Conservation (phyloP, 1,284 basidiomycete species). For the Tylopilus orsonianus region DNA sequence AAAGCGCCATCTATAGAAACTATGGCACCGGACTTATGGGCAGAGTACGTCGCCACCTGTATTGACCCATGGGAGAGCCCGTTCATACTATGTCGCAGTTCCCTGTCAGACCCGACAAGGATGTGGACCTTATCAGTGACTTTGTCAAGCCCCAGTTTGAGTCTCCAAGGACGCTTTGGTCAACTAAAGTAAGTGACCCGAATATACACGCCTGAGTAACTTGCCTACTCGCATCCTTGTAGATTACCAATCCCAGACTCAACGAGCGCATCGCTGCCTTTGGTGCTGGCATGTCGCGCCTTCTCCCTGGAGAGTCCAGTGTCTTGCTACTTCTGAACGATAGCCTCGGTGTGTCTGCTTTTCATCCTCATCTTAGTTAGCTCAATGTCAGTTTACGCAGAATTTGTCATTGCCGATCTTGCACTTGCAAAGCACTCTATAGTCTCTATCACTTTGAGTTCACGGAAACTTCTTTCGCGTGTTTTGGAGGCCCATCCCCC, state of each 20-base stretch:
- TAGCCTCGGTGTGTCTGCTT: constrained; percentile 52
- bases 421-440: constrained; percentile 72
- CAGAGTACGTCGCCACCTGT: constrained; percentile 47
- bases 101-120: constrained; percentile 66
- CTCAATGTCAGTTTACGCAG: constrained; percentile 38
- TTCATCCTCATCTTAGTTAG: neutral
- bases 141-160: constrained; percentile 67
- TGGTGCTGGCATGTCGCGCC: constrained; percentile 64
- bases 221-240: neutral
- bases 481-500: constrained; percentile 66
- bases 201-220: neutral
- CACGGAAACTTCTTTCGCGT: constrained; percentile 53
- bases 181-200: constrained; percentile 54
- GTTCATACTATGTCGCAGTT: constrained; percentile 47
- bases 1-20: constrained; percentile 80
- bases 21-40: constrained; percentile 79
- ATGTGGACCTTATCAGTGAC: constrained; percentile 64
- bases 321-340: constrained; percentile 75
- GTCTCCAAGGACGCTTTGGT: constrained; percentile 70
- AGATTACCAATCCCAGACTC: constrained; percentile 71
- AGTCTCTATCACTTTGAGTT: constrained; percentile 65
- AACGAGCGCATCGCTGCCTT: constrained; percentile 66
- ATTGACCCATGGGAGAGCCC: neutral
- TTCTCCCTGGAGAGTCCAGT: constrained; percentile 62
- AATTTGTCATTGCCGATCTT: constrained; percentile 74